These are phyloP conservation scores for Tillandsia leiboldiana DNA, from an alignment of 176 grass and related monocot genomes.

Conservation along the genomic window DNA sequence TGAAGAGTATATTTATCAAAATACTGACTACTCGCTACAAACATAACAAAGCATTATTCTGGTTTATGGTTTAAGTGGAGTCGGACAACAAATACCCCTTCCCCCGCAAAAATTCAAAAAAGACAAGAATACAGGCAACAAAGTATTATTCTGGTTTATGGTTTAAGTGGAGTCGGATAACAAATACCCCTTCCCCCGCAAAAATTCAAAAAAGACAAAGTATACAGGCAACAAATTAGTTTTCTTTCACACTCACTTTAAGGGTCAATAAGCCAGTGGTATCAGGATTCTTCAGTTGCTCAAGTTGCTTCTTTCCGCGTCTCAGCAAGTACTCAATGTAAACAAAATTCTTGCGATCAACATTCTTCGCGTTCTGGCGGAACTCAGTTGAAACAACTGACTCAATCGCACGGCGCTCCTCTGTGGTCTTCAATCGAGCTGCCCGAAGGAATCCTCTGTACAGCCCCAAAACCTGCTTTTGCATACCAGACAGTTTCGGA, in stretches of 20 bases:
- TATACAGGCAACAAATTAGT: neutral
- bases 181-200: neutral
- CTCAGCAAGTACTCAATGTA: slow-evolving; percentile 93
- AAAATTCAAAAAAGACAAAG: neutral
- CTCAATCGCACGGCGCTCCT: slow-evolving; percentile 51
- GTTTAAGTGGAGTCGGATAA: neutral
- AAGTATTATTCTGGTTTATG: neutral
- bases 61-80: neutral
- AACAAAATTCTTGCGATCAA: slow-evolving; percentile 77
- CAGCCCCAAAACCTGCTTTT: slow-evolving; percentile 70
- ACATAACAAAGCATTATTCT: neutral
- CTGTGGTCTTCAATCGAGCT: slow-evolving; percentile 39
- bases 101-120: neutral
- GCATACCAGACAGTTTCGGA: slow-evolving; percentile 63
- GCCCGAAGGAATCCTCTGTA: slow-evolving; percentile 77
- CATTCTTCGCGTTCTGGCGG: slow-evolving; percentile 47
- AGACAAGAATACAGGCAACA: neutral
- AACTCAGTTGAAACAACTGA: slow-evolving; percentile 64
- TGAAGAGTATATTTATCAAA: neutral
- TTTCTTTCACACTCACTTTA: slow-evolving; percentile 31
- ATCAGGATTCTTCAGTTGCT: slow-evolving; percentile 84
- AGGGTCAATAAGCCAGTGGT: slow-evolving; percentile 58
- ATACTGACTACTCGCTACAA: neutral
- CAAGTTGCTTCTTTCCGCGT: slow-evolving; percentile 74
- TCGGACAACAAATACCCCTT: neutral